phyloP scores from a whole-genome alignment of 768 basidiomycete species.

The Amanita phalloides region DNA sequence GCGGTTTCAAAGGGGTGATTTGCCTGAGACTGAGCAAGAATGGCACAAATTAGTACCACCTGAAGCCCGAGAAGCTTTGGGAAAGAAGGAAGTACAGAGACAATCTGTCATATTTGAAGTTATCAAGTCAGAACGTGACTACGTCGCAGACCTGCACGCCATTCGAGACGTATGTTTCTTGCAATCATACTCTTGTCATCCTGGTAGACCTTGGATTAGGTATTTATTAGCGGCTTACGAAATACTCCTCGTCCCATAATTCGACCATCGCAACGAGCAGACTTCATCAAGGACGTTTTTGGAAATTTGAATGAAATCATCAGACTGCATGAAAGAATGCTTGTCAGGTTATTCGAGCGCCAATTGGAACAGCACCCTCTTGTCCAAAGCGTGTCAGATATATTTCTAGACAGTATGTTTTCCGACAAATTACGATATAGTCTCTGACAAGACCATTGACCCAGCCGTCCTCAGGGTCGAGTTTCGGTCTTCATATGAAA shows the following conservation, averaged over 20 bases:
- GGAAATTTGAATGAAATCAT: conserved; percentile 68
- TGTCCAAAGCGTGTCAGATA: conserved; percentile 73
- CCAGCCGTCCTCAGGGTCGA: conserved; percentile 31
- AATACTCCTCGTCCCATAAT: conserved; percentile 59
- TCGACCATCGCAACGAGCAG: conserved; percentile 36
- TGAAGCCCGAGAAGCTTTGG: conserved; percentile 60
- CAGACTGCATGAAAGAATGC: conserved; percentile 54
- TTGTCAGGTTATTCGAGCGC: conserved; percentile 63
- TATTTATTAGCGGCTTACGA: conserved; percentile 62
- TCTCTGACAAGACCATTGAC: conserved; percentile 17
- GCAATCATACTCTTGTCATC: background rate
- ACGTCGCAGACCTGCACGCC: conserved; percentile 70
- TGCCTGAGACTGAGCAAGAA: conserved; percentile 62
- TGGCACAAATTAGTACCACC: conserved; percentile 76
- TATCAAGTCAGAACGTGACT: conserved; percentile 83
- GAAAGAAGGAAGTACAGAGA: conserved; percentile 69
- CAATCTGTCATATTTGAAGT: conserved; percentile 87
- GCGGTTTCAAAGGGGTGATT: conserved; percentile 56
- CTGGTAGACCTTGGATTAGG: conserved; percentile 24
- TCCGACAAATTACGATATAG: background rate
- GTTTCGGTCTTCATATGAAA: conserved; percentile 62
- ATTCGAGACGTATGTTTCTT: conserved; percentile 43
- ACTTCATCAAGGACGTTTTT: conserved; percentile 76
- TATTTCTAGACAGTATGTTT: conserved; percentile 66
- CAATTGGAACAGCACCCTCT: conserved; percentile 83